phyloP scores from a whole-genome alignment of 1,284 basidiomycete species.

The Papiliotrema nemorosa region DNA sequence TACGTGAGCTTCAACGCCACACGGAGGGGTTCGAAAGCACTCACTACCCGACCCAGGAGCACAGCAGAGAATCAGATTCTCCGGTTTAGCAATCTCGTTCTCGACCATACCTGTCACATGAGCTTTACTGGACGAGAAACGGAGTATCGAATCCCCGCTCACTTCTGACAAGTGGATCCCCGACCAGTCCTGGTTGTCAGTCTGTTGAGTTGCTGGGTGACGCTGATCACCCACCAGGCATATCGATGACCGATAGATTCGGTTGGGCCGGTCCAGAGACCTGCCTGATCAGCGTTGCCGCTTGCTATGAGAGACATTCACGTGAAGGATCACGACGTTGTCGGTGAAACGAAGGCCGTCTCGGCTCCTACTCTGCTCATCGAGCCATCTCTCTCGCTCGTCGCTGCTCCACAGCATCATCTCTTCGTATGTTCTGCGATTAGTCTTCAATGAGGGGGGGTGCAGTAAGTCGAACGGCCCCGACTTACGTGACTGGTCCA shows the following conservation, averaged over 20 bases:
- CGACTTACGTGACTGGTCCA: neutral
- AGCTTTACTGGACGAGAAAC: too few species aligned
- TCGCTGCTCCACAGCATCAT: slow-evolving; percentile 1
- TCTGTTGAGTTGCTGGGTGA: neutral
- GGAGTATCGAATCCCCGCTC: too few species aligned
- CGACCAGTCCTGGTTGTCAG: slow-evolving; percentile 5
- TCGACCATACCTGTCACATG: slow-evolving; percentile 13
- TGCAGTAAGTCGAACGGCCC: slow-evolving; percentile 2
- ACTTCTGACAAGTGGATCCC: too few species aligned
- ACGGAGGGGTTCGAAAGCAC: neutral
- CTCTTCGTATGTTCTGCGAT: slow-evolving; percentile 10
- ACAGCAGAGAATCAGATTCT: slow-evolving; percentile 25
- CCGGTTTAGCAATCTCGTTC: slow-evolving; percentile 10
- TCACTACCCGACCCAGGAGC: slow-evolving; percentile 19
- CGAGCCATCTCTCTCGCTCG: neutral
- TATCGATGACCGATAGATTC: slow-evolving; percentile 24
- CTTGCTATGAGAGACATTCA: slow-evolving; percentile 3
- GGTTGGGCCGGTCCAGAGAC: slow-evolving; percentile 16
- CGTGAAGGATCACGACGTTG: slow-evolving; percentile 22
- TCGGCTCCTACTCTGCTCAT: neutral
- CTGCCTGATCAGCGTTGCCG: slow-evolving; percentile 1
- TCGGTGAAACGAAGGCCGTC: slow-evolving; percentile 13
- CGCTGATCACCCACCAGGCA: slow-evolving; percentile 22
- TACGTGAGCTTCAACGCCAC: neutral
- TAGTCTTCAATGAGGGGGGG: neutral